Evolutionary conservation across 2,329 filamentous ascomycete species (phyloP), one percentile per base, ranked within the genome.

Genomic region (Cladosporium colombiae): DNA sequence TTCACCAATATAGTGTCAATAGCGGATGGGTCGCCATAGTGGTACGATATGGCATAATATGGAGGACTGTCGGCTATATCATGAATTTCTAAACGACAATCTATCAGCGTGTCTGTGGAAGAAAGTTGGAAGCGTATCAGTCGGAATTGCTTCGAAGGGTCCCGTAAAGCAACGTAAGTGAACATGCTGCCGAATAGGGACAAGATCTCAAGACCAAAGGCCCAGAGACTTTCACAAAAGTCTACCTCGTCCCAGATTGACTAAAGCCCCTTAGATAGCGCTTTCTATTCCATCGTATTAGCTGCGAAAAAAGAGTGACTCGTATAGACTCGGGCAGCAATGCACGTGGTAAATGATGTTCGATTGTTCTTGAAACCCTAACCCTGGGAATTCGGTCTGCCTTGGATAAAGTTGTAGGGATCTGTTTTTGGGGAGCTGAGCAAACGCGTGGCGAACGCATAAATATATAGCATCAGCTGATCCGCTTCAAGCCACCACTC

Each of bases 31-130:
- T 61, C 27, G 58, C 58, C 58, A 44, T 50, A 61, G 10, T n/a
- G 21, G 18, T 61, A 61, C 11, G 58, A 35, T 31, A 50, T 50
- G 6, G 58, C 58, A 18, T 46, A 33, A n/a, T 61, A 61, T 14
- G 25, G n/a, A 10, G 58, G 44, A 25, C 58, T 33, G 14, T 61
- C 40, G 4, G 40, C 44, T 21, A 49, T 35, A 11, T 61, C 58
- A 50, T 61, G n/a, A 14, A n/a, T 18, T 16, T 33, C 25, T 11
- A 60, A n/a, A 0, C 23, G 40, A 31, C 40, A 50, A 33, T 29
- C 27, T 55, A 55, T 21, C 18, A 21, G 29, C 18, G 13, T 5
- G 5, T 29, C 5, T 4, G 29, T 55, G 3, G 52, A 33, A 21
- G 52, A n/a, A n/a, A 29, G 14, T 18, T 55, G 16, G 31, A 55